These are phyloP conservation scores for Pichia ethanolica DNA, from an alignment of 805 yeast species.

Conservation along the genomic window DNA sequence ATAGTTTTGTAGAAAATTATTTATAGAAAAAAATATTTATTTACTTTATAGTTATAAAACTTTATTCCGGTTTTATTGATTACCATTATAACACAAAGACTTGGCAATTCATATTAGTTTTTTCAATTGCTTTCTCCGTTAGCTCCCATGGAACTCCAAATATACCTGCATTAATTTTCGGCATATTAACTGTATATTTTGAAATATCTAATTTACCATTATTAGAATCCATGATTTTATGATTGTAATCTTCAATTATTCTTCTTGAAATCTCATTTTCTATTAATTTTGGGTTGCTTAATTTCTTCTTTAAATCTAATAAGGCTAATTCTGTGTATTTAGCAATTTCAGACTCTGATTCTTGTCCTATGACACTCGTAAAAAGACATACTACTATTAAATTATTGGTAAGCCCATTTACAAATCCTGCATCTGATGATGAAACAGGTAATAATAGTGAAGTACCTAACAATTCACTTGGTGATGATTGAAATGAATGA, in stretches of 20 bases:
- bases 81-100: slow-evolving; percentile 38
- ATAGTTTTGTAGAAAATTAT: slow-evolving; percentile 29
- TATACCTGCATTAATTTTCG: slow-evolving; percentile 74
- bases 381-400: slow-evolving; percentile 58
- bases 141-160: slow-evolving; percentile 73
- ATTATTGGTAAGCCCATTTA: slow-evolving; percentile 18
- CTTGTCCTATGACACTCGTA: slow-evolving; percentile 54
- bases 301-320: slow-evolving; percentile 35
- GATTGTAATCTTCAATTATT: slow-evolving; percentile 1
- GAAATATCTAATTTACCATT: not conserved
- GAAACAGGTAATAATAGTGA: slow-evolving; percentile 37
- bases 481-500: slow-evolving; percentile 14
- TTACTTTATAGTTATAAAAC: not conserved
- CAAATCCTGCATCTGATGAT: slow-evolving; percentile 27
- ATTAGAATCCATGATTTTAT: not conserved
- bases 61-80: not conserved
- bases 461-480: slow-evolving; percentile 44
- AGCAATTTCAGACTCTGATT: slow-evolving; percentile 40
- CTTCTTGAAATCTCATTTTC: slow-evolving; percentile 2
- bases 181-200: slow-evolving; percentile 43
- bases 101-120: slow-evolving; percentile 29
- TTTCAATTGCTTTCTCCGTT: slow-evolving; percentile 47
- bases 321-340: slow-evolving; percentile 45
- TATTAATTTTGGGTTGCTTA: slow-evolving; percentile 16
- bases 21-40: not conserved